Percentiles rank a stretch among this genome's conserved stretches.
These are phyloP conservation scores for Fusarium dimerum DNA, from an alignment of 2,329 filamentous ascomycete species.

Conservation along the genomic window DNA sequence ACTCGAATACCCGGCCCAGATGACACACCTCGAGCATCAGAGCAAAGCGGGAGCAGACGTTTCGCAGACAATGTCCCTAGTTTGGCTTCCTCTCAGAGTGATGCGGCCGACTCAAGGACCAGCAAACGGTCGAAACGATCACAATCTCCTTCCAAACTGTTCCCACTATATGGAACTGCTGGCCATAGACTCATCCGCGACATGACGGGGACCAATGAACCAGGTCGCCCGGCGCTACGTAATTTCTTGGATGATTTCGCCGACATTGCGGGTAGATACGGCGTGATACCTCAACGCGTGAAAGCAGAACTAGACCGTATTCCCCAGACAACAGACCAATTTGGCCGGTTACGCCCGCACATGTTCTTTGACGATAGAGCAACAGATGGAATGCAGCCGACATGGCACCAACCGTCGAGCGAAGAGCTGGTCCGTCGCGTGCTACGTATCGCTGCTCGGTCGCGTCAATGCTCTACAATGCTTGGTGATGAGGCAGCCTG, in stretches of 20 bases:
- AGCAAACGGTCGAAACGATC: conserved; percentile 3
- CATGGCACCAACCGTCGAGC: not conserved
- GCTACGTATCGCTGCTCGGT: too few species aligned
- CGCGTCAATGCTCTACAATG: too few species aligned
- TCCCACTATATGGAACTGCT: conserved; percentile 1
- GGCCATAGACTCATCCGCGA: not conserved
- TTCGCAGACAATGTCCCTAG: not conserved
- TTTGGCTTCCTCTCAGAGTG: not conserved
- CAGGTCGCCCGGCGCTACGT: not conserved
- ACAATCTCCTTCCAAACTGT: conserved; percentile 2
- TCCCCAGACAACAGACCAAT: not conserved
- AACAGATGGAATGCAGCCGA: not conserved
- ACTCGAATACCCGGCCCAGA: not conserved
- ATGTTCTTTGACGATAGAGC: conserved; percentile 1
- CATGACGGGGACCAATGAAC: not conserved
- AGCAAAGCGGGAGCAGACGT: not conserved
- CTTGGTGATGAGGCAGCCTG: too few species aligned
- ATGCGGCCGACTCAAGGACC: not conserved
- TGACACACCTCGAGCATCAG: not conserved
- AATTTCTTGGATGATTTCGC: not conserved
- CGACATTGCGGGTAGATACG: not conserved
- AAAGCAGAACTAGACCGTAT: not conserved
- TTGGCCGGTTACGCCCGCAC: not conserved
- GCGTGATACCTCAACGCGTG: not conserved
- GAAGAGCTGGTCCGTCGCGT: conserved; percentile 1